Base-by-base conservation (phyloP, 2,329 filamentous ascomycete species). In the Rhynchosporium agropyri region DNA sequence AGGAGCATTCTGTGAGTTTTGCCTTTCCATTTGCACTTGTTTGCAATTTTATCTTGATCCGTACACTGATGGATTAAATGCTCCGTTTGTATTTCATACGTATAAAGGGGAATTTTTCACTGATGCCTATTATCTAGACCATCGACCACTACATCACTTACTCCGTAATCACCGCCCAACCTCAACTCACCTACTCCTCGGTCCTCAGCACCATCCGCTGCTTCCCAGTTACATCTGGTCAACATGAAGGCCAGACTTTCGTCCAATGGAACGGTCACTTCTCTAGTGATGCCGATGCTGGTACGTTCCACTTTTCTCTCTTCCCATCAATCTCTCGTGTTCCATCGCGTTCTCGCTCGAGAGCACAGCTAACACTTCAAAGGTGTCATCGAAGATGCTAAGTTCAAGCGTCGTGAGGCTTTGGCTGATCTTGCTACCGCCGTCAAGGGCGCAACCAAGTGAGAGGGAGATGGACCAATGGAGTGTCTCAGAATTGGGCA, bases 71-170 rank as follows among this genome's bases (percentile, higher is more conserved):
- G 1, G 20, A 20, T 20, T 20, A 20, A 20, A 20, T 20, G 20
- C 20, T 20, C 20, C 20, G 20, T 20, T 20, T 26, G n/a, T 28
- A 46, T 28, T 26, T 26, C 5, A 40, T n/a, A 3, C 4, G 42
- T 43, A 4, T 13, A 2, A 43, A 15, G 15, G 42, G 20, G 42
- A 3, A 15, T 7, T 7, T 43, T 36, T 33, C 26, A 13, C 58
- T 60, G 42, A 58, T 40, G 28, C 8, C 43, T n/a, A n/a, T 29
- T 55, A 38, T 20, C 53, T 65, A 88, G 85, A 82, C 81, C 67
- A 87, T 90, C 79, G 85, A 90, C 74, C 87, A 90, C 80, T 90
- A 82, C 80, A 89, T 91, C 77, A 90, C 88, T 64, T 91, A 90
- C 81, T 86, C 83, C 66, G 79, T 90, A 77, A 90, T 91, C 77